Percentiles rank a stretch among this genome's conserved stretches.
phyloP scores from a whole-genome alignment of 805 yeast species.

The Blastobotrys chiropterorum region DNA sequence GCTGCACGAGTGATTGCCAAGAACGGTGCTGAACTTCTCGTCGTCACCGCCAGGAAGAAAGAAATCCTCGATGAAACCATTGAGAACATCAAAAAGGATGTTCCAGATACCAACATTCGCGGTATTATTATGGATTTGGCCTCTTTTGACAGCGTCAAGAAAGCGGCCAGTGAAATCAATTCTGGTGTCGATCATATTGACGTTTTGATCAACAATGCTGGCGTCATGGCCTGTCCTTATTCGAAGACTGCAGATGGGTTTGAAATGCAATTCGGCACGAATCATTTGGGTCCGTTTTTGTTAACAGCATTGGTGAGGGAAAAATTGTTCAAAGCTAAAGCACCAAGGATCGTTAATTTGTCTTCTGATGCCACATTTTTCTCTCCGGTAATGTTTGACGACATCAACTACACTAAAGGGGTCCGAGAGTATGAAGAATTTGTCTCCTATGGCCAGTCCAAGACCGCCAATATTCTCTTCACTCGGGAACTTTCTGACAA shows the following conservation, averaged over 20 bases:
- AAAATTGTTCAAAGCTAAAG: constrained; percentile 3
- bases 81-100: constrained; percentile 5
- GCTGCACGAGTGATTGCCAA: constrained; percentile 9
- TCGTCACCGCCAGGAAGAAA: constrained; percentile 9
- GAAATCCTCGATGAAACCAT: constrained; percentile 8
- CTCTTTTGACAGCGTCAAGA: constrained; percentile 11
- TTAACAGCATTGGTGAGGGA: constrained; percentile 41
- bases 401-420: constrained; percentile 8
- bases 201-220: constrained; percentile 70
- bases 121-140: constrained; percentile 13
- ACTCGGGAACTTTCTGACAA: constrained; percentile 3
- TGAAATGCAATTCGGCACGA: constrained; percentile 75
- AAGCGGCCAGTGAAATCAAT: constrained; percentile 16
- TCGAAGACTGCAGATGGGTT: constrained; percentile 59
- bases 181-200: constrained; percentile 36
- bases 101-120: constrained; percentile 9
- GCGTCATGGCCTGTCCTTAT: constrained; percentile 72
- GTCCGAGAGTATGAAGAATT: constrained; percentile 7
- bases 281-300: constrained; percentile 69
- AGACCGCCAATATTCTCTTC: constrained; percentile 12
- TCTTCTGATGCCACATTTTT: constrained; percentile 7
- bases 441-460: constrained; percentile 14
- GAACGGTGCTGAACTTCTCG: constrained; percentile 6
- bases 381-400: constrained; percentile 12
- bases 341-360: constrained; percentile 8